Evolutionary conservation across 1,284 basidiomycete genomes (phyloP).

Genomic region (Naganishia albida): DNA sequence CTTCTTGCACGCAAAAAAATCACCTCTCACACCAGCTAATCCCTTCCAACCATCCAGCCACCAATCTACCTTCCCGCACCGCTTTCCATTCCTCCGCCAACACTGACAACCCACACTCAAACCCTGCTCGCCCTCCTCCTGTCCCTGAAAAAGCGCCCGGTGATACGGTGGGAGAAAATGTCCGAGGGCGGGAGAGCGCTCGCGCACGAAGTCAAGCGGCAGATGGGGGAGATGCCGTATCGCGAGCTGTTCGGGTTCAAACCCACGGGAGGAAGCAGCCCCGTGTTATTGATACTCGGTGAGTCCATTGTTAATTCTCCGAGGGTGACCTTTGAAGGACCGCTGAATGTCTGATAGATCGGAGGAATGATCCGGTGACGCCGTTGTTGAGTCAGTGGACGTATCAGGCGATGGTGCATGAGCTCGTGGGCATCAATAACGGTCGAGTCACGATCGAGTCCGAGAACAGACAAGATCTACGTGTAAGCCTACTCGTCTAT

Average conservation of each 20-base stretch:
- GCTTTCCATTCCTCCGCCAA: constrained; percentile 59
- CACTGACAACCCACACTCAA: constrained; percentile 75
- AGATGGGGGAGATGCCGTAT: constrained; percentile 54
- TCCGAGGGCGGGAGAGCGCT: constrained; percentile 87
- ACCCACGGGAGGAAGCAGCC: constrained; percentile 56
- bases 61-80: constrained; percentile 60
- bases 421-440: constrained; percentile 89
- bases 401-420: constrained; percentile 99
- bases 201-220: constrained; percentile 67
- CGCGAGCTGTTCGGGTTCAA: constrained; percentile 59
- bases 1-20: constrained; percentile 24
- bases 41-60: constrained; percentile 39
- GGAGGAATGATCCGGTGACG: constrained; percentile 95
- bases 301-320: constrained; percentile 25
- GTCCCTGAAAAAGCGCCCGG: constrained; percentile 92
- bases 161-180: constrained; percentile 92
- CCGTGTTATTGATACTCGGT: constrained; percentile 59
- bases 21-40: neutral
- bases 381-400: constrained; percentile 99
- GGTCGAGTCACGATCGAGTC: constrained; percentile 87
- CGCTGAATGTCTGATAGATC: constrained; percentile 58
- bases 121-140: constrained; percentile 86
- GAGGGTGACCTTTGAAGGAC: neutral
- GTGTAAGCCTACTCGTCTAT: constrained; percentile 60
- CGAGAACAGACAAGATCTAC: constrained; percentile 80